Evolutionary conservation across 768 basidiomycete species (phyloP), one percentile per base, ranked within the genome.

Genomic region (Leccinum uliginosum): DNA sequence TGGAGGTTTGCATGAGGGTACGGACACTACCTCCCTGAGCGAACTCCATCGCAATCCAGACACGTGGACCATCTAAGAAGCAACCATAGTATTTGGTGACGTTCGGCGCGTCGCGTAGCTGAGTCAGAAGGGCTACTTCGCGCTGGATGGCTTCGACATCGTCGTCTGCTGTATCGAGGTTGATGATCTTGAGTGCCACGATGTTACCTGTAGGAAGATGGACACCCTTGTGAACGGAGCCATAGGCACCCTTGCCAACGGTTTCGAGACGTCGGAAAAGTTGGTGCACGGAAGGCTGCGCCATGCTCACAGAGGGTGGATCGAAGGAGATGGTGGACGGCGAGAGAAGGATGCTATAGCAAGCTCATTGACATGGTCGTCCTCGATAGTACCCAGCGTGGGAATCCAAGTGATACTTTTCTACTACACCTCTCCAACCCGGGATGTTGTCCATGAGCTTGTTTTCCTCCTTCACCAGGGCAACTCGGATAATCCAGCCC

Each of bases 11-110:
- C 86, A 97, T 94, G 63, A 99, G 79, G 3, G 93, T 90, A 47
- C 91, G 79, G 6, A 98, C 91, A 67, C 92, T 95, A 7, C 97
- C 97, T 6, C 96, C 96, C 60, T 93, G 87, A 8, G 97, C 97
- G 65, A 87, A 86, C 71, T 99, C 97, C 97, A 99, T 99, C 35
- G 88, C 92, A 63, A 99, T 98, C 95, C 97, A 99, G 10, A 99
- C 93, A 50, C 92, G 89, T 27, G 93, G 91, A 0, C 94, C 95
- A 67, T 96, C 90, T 68, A 97, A 81, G 74, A 91, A 87, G 74
- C 93, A 97, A n/a, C 93, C 96, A 73, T 87, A 97, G 76, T 99
- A 99, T 65, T 91, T 83, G 23, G 91, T 98, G 66, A 97, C 84
- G 68, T 95, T 95, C 27, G 91, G 87, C 0, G 90, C 91, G 56